Conservation (phyloP, 176 grass and related monocot genomes). For the Typha latifolia region DNA sequence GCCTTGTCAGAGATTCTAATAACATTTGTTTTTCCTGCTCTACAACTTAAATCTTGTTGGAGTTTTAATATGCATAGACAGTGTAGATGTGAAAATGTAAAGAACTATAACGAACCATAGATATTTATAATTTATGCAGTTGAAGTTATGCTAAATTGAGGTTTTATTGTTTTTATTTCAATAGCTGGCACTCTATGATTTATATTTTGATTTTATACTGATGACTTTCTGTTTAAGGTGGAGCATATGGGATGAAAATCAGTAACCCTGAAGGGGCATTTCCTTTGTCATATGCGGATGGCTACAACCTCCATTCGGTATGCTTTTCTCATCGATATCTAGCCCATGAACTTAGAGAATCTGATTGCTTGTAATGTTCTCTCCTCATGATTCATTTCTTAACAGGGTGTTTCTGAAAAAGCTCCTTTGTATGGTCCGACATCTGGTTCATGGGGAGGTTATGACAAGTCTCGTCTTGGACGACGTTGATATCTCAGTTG, state of each 20-base stretch:
- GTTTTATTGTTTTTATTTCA: too few relatives aligned
- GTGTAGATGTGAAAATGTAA: too few relatives aligned
- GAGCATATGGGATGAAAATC: slow-evolving; percentile 34
- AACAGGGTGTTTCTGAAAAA: slow-evolving; percentile 57
- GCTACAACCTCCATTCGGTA: slow-evolving; percentile 41
- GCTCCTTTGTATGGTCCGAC: slow-evolving; percentile 29
- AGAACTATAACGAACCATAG: not conserved
- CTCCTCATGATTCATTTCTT: slow-evolving; percentile 14
- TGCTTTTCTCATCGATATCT: slow-evolving; percentile 3
- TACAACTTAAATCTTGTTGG: not conserved
- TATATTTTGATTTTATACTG: slow-evolving; percentile 9
- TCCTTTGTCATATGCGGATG: slow-evolving; percentile 38
- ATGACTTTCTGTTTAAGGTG: slow-evolving; percentile 36
- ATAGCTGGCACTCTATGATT: not conserved
- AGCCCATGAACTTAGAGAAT: slow-evolving; percentile 11
- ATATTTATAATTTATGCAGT: not conserved
- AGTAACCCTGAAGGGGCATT: slow-evolving; percentile 40
- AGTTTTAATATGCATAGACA: not conserved
- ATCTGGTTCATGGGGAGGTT: slow-evolving; percentile 45
- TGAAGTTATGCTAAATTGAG: not conserved
- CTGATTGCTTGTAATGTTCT: slow-evolving; percentile 1
- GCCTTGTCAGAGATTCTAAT: too few relatives aligned
- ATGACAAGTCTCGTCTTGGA: slow-evolving; percentile 35
- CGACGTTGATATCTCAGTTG: slow-evolving; percentile 36
- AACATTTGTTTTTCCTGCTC: too few relatives aligned